Percentiles rank a stretch among this genome's conserved stretches.
Conservation (phyloP, 2,329 filamentous ascomycete species). For the Esteya vermicola region DNA sequence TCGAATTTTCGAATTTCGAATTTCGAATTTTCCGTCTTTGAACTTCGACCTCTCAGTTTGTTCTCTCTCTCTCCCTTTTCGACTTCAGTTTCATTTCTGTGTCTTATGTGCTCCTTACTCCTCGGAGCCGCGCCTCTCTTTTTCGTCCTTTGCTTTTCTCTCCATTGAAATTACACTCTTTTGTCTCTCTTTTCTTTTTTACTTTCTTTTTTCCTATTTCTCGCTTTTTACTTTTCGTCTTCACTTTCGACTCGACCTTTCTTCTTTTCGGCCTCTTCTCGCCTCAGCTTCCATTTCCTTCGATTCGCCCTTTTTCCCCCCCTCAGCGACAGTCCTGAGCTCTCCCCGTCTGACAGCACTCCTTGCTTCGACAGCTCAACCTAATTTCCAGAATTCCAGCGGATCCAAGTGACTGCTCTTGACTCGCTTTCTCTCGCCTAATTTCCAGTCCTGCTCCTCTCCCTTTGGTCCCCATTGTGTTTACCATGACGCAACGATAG, state of each 20-base stretch:
- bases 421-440: background rate
- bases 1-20: too few relatives aligned
- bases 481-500: too few relatives aligned
- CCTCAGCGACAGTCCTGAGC: conserved; percentile 1
- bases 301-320: background rate
- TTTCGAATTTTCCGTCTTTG: too few relatives aligned
- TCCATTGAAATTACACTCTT: background rate
- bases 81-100: too few relatives aligned
- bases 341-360: too few relatives aligned
- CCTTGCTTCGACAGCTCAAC: too few relatives aligned
- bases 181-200: background rate
- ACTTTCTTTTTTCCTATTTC: background rate
- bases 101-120: too few relatives aligned
- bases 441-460: background rate
- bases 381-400: too few relatives aligned
- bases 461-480: too few relatives aligned
- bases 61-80: too few relatives aligned
- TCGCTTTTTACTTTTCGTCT: background rate
- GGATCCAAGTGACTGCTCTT: background rate
- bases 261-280: background rate
- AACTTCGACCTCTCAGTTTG: too few relatives aligned
- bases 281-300: too few relatives aligned
- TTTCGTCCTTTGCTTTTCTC: background rate
- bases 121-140: background rate
- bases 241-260: background rate